A percentile compares a stretch with the other conserved stretches of the same genome.
Conservation (phyloP, 2,329 filamentous ascomycete genomes). For the Neofusicoccum sp. region DNA sequence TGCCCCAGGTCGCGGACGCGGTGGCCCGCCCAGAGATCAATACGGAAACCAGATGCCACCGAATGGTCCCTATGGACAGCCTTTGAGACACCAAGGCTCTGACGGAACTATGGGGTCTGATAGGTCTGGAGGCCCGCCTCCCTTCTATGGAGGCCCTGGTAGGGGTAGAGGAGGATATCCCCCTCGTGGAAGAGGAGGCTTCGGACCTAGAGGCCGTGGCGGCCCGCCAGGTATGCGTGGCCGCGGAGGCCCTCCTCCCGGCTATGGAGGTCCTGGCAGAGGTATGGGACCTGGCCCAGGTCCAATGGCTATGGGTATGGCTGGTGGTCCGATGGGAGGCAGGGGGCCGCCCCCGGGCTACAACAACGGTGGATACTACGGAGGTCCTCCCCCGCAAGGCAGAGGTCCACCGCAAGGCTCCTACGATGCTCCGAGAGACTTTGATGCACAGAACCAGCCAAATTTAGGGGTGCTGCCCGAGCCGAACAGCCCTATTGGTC, state of each 20-base stretch:
- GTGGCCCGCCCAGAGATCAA: constrained; percentile 53
- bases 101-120: constrained; percentile 37
- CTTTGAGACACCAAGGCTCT: constrained; percentile 32
- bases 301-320: constrained; percentile 19
- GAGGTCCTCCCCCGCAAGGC: constrained; percentile 44
- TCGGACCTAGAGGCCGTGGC: constrained; percentile 36
- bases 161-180: constrained; percentile 23
- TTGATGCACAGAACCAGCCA: constrained; percentile 39
- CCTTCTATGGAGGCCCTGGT: constrained; percentile 26
- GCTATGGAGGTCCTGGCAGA: constrained; percentile 36
- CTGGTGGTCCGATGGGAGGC: constrained; percentile 41
- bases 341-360: constrained; percentile 44
- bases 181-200: constrained; percentile 38
- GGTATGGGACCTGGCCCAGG: constrained; percentile 34
- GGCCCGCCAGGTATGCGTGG: constrained; percentile 28
- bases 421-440: constrained; percentile 32
- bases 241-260: constrained; percentile 36
- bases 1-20: constrained; percentile 29
- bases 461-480: constrained; percentile 37
- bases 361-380: constrained; percentile 34
- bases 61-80: constrained; percentile 45
- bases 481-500: constrained; percentile 48
- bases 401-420: constrained; percentile 32
- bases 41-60: constrained; percentile 58
- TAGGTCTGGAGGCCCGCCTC: constrained; percentile 41